These are phyloP conservation scores for Brassica napus DNA, from an alignment of 345 rosid species.

Conservation along the genomic window Da-Ae NC_063442.1:44434501-44435000, in stretches of 20 bases:
- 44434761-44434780: too few relatives aligned
- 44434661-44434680: slow-evolving; percentile 61
- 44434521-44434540: slow-evolving; percentile 66
- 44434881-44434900: too few relatives aligned
- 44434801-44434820: too few relatives aligned
- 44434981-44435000: slow-evolving; percentile 99
- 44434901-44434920: too few relatives aligned
- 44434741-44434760: slow-evolving; percentile 56
- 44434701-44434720: slow-evolving; percentile 69
- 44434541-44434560: slow-evolving; percentile 64
- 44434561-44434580: slow-evolving; percentile 67
- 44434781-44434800: too few relatives aligned
- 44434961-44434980: slow-evolving; percentile 42
- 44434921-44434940: neutral
- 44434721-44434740: slow-evolving; percentile 91
- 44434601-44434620: slow-evolving; percentile 69
- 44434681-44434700: slow-evolving; percentile 63
- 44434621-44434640: slow-evolving; percentile 74
- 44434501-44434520: slow-evolving; percentile 61
- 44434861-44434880: too few relatives aligned
- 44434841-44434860: too few relatives aligned
- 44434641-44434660: slow-evolving; percentile 86
- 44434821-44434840: too few relatives aligned
- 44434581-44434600: slow-evolving; percentile 69
- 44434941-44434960: neutral